Evolutionary conservation across 805 yeast genomes (phyloP).

Genomic region (Sugiyamaella floridensis): DNA sequence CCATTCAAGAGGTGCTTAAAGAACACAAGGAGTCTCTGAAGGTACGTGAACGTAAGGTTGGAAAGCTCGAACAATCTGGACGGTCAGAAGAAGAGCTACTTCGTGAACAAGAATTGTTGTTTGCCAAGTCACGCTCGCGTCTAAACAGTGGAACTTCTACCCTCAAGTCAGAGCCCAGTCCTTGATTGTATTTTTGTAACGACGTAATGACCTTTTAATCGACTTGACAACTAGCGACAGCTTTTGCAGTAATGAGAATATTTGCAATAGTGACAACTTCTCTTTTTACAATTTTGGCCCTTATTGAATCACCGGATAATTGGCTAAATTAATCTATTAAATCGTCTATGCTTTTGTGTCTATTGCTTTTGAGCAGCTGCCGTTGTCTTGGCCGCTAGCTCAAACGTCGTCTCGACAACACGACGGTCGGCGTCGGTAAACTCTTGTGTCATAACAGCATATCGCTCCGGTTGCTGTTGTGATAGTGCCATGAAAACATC

Average conservation of each 20-base stretch:
- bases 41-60: constrained; percentile 79
- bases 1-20: constrained; percentile 66
- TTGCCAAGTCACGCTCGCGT: constrained; percentile 37
- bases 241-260: too few relatives aligned
- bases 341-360: neutral
- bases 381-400: constrained; percentile 16
- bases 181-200: neutral
- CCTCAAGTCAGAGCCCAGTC: neutral
- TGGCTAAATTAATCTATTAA: too few relatives aligned
- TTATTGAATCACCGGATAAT: too few relatives aligned
- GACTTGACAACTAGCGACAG: neutral
- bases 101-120: constrained; percentile 86
- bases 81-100: constrained; percentile 86
- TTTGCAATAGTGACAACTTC: too few relatives aligned
- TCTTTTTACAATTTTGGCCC: too few relatives aligned
- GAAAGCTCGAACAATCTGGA: constrained; percentile 90
- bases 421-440: constrained; percentile 34
- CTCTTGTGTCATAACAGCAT: constrained; percentile 42
- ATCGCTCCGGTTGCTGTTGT: constrained; percentile 40
- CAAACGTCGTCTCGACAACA: constrained; percentile 29
- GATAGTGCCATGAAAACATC: constrained; percentile 46
- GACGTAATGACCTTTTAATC: neutral
- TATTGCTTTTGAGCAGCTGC: neutral
- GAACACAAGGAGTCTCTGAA: constrained; percentile 87
- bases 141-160: constrained; percentile 17